Conservation (phyloP, 768 basidiomycete species). For the Phylloporus sp. region DNA sequence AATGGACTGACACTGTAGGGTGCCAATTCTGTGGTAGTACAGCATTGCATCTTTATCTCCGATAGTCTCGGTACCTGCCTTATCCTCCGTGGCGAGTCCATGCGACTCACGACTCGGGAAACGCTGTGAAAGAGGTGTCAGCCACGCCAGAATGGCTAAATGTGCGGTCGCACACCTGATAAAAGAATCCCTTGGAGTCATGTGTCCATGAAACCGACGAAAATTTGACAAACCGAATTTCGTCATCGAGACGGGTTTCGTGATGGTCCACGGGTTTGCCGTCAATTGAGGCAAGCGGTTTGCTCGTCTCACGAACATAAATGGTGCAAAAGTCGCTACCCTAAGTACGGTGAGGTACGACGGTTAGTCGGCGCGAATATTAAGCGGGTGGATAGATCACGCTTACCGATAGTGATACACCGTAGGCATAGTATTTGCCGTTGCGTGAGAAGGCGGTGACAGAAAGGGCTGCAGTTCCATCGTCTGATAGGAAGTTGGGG, state of each 20-base stretch:
- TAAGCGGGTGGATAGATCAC: neutral
- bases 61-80: conserved; percentile 54
- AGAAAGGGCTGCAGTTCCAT: conserved; percentile 67
- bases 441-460: conserved; percentile 57
- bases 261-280: conserved; percentile 41
- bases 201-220: conserved; percentile 69
- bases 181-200: conserved; percentile 82
- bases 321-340: conserved; percentile 72
- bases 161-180: conserved; percentile 46
- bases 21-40: conserved; percentile 72
- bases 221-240: conserved; percentile 75
- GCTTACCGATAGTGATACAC: conserved; percentile 66
- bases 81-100: conserved; percentile 44
- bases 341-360: conserved; percentile 31
- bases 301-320: conserved; percentile 60
- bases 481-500: conserved; percentile 66
- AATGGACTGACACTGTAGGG: conserved; percentile 53
- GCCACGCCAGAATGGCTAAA: neutral
- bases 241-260: conserved; percentile 55
- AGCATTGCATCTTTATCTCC: conserved; percentile 68
- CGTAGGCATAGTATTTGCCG: conserved; percentile 75
- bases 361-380: neutral
- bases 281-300: conserved; percentile 47
- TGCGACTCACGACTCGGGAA: conserved; percentile 53
- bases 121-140: conserved; percentile 39